These are phyloP conservation scores for Diaporthe citriasiana DNA, from an alignment of 2,329 filamentous ascomycete genomes.

Conservation along the genomic window DNA sequence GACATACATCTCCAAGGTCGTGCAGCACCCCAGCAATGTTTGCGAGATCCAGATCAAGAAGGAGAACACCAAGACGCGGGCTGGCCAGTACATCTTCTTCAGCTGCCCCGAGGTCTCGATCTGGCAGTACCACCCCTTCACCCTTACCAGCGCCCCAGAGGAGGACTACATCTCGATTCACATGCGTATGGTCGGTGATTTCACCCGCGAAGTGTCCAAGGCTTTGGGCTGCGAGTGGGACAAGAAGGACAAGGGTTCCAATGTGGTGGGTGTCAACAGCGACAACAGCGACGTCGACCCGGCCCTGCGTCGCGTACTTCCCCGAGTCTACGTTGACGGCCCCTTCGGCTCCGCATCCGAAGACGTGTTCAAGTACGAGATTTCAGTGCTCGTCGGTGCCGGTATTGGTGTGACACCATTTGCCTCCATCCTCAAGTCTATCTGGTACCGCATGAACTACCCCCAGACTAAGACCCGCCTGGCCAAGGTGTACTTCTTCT, in stretches of 20 bases:
- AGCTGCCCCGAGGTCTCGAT: constrained; percentile 89
- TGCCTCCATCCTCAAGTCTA: constrained; percentile 88
- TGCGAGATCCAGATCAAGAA: constrained; percentile 95
- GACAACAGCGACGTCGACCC: constrained; percentile 74
- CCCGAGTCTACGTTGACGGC: constrained; percentile 85
- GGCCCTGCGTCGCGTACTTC: constrained; percentile 79
- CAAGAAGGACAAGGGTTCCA: constrained; percentile 69
- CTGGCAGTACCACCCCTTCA: constrained; percentile 92
- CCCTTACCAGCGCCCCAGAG: constrained; percentile 87
- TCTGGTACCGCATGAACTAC: constrained; percentile 95
- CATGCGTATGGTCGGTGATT: constrained; percentile 86
- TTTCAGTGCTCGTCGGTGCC: constrained; percentile 83
- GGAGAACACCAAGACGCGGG: constrained; percentile 83
- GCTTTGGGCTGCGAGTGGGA: constrained; percentile 83
- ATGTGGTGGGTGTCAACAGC: constrained; percentile 77
- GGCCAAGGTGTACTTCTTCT: constrained; percentile 92
- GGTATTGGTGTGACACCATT: constrained; percentile 91
- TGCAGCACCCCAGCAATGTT: constrained; percentile 90
- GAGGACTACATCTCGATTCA: constrained; percentile 93
- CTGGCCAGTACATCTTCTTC: constrained; percentile 90
- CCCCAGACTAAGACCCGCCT: constrained; percentile 83
- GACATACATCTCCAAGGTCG: constrained; percentile 89
- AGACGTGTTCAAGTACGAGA: constrained; percentile 91
- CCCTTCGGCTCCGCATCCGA: constrained; percentile 90
- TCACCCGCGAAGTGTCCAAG: constrained; percentile 78